Evolutionary conservation across 306 rosid species (phyloP).

Genomic region (Cucurbita argyrosperma): DNA sequence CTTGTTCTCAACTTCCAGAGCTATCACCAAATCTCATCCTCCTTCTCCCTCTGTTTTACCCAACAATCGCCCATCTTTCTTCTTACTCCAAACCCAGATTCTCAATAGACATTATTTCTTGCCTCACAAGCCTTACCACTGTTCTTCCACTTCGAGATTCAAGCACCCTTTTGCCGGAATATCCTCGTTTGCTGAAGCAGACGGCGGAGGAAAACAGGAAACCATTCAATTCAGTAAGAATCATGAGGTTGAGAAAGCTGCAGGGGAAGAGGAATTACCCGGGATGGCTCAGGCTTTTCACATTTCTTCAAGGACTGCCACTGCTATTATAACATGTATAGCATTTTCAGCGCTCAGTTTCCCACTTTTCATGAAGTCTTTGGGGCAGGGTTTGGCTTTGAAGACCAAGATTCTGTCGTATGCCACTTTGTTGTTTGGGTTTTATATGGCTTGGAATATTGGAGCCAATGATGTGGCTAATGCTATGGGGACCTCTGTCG

Average conservation of each 20-base stretch:
- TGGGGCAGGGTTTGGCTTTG: slow-evolving; percentile 41
- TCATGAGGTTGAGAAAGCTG: slow-evolving; percentile 5
- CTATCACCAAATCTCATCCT: slow-evolving; percentile 3
- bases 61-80: slow-evolving; percentile 9
- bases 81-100: slow-evolving; percentile 11
- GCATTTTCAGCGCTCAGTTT: slow-evolving; percentile 47
- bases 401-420: slow-evolving; percentile 58
- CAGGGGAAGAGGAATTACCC: neutral
- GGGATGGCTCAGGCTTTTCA: slow-evolving; percentile 67
- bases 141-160: slow-evolving; percentile 12
- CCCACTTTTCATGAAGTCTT: slow-evolving; percentile 59
- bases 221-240: slow-evolving; percentile 9
- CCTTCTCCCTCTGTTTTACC: slow-evolving; percentile 13
- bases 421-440: slow-evolving; percentile 57
- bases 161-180: slow-evolving; percentile 46
- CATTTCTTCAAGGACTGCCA: slow-evolving; percentile 48
- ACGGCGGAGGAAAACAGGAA: slow-evolving; percentile 25
- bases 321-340: slow-evolving; percentile 49
- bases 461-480: slow-evolving; percentile 98
- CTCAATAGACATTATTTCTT: neutral
- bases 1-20: slow-evolving; percentile 38
- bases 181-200: slow-evolving; percentile 69
- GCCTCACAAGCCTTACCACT: slow-evolving; percentile 14
- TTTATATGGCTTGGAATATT: slow-evolving; percentile 99
- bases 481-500: slow-evolving; percentile 98